Base-by-base conservation (phyloP, 2,329 filamentous ascomycete species). In the Fusarium chaquense region DNA sequence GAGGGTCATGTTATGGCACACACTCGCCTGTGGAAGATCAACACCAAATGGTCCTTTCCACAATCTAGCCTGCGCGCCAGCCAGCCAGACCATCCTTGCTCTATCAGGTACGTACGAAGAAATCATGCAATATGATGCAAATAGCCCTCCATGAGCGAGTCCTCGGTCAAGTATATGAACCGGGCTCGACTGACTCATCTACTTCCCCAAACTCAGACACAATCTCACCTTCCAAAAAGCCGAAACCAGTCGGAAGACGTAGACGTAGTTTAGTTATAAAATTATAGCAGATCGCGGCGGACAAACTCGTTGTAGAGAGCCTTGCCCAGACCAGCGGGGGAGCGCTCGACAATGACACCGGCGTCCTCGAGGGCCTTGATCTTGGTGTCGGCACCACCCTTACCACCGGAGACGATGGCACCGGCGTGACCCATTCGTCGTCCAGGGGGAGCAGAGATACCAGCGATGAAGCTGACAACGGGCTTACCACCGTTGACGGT, bases 391-490 rank as follows among this genome's bases (percentile, higher is more conserved):
- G 96, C 96, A 80, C 94, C 96, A 79, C 96, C 96, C 90, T 98
- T 98, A 77, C 96, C 96, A 77, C 96, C 96, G 74, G 93, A 93
- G 73, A 99, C 95, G 80, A 99, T 99, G 79, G 96, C 96, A 83
- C 96, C 96, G 74, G 96, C 96, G 87, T 99, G 96, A 76, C 96
- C 96, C 96, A 98, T 99, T 82, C 96, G 91, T 81, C 96, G 90
- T 79, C 96, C 96, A 35, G 96, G 94, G 59, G 96, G 96, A 72
- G 96, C 96, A 75, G 93, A 97, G 85, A 99, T 98, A 85, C 96
- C 96, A 73, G 96, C 96, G 78, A 98, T 98, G 85, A 99, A 99
- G 83, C 92, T 93, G 76, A 98, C 96, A 65, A 97, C 94, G 77
- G 96, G 96, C 90, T 98, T 99, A 79, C 87, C 87, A 63, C 86